phyloP scores from a whole-genome alignment of 2,329 filamentous ascomycete genomes.

The Calonectria honghensis region DNA sequence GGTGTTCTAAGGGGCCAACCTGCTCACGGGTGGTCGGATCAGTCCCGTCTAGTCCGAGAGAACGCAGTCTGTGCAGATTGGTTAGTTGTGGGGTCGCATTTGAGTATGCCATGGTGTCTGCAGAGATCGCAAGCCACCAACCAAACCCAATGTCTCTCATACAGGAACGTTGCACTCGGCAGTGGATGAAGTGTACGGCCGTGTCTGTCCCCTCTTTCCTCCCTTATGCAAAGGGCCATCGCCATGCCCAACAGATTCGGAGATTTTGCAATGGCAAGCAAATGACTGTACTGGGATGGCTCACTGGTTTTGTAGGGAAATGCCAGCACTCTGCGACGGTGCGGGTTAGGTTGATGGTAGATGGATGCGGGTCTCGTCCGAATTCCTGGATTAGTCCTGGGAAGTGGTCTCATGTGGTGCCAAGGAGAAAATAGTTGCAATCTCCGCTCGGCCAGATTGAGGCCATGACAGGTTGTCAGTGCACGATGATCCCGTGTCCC shows the following conservation, averaged over 20 bases:
- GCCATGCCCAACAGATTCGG: background rate
- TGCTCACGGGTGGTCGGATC: conserved; percentile 43
- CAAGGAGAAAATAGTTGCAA: conserved; percentile 35
- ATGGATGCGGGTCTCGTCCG: conserved; percentile 20
- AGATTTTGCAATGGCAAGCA: background rate
- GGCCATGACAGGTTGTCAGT: conserved; percentile 29
- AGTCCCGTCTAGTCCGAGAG: conserved; percentile 31
- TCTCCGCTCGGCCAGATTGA: conserved; percentile 35
- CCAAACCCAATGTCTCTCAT: conserved; percentile 22
- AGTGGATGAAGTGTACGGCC: conserved; percentile 3
- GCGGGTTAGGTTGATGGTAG: conserved; percentile 13
- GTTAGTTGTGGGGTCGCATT: conserved; percentile 30
- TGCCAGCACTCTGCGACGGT: background rate
- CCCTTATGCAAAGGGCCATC: background rate
- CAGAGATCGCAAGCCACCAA: conserved; percentile 32
- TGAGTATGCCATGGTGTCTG: conserved; percentile 20
- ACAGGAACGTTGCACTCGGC: conserved; percentile 27
- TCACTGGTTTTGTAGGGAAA: conserved; percentile 21
- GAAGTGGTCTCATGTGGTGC: conserved; percentile 38
- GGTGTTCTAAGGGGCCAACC: conserved; percentile 31
- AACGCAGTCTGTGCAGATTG: conserved; percentile 31
- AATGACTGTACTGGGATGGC: background rate
- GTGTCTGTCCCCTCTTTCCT: background rate
- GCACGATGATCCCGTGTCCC: conserved; percentile 34
- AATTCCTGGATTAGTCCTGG: conserved; percentile 19